Conservation (phyloP, 495 filamentous ascomycete genomes). For the Ascobolus immersus region DNA sequence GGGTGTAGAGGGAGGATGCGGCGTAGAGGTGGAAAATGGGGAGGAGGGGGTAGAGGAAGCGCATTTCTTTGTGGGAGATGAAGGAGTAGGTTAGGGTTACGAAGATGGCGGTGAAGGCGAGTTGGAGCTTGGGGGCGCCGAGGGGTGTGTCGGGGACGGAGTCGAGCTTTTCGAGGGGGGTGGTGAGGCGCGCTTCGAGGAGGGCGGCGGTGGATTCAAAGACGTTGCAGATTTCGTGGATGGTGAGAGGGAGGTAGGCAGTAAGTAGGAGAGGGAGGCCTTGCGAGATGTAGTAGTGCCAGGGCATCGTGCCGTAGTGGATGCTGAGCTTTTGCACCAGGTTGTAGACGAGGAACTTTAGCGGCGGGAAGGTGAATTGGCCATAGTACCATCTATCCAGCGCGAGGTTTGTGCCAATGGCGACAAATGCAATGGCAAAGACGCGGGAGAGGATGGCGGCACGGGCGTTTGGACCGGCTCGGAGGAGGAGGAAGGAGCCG, state of each 20-base stretch:
- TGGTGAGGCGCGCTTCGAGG: not conserved
- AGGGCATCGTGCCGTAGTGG: conserved; percentile 79
- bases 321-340: conserved; percentile 57
- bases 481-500: conserved; percentile 23
- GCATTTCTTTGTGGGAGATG: conserved; percentile 89
- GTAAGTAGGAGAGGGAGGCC: conserved; percentile 71
- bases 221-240: conserved; percentile 34
- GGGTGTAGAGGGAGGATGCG: conserved; percentile 22
- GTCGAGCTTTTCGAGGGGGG: not conserved
- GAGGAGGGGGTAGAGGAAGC: conserved; percentile 84
- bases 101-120: conserved; percentile 33
- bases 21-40: conserved; percentile 62
- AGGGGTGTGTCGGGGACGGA: conserved; percentile 1
- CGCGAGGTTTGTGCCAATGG: conserved; percentile 18
- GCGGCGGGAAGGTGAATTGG: conserved; percentile 68
- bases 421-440: conserved; percentile 6
- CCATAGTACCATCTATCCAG: conserved; percentile 65
- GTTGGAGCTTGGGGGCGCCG: conserved; percentile 20
- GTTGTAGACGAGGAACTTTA: conserved; percentile 82
- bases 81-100: conserved; percentile 42
- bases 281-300: conserved; percentile 82
- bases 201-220: conserved; percentile 1
- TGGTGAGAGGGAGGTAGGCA: conserved; percentile 50
- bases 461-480: conserved; percentile 12
- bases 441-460: conserved; percentile 5